These are phyloP conservation scores for Pseudogymnoascus destructans DNA, from an alignment of 2,329 filamentous ascomycete species.

Conservation along the genomic window DNA sequence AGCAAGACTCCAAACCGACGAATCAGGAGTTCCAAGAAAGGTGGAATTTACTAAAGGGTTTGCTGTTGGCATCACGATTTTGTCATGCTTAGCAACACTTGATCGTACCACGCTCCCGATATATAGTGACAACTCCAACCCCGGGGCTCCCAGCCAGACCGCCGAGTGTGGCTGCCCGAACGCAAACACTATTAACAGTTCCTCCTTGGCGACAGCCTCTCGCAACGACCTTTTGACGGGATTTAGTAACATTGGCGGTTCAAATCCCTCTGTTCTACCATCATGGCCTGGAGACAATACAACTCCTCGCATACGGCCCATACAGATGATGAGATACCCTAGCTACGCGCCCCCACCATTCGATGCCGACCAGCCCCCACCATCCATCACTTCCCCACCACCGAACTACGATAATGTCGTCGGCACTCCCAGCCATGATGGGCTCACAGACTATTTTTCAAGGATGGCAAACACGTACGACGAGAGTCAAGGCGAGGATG, in stretches of 20 bases:
- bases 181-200: slow-evolving; percentile 30
- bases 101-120: slow-evolving; percentile 57
- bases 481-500: slow-evolving; percentile 7
- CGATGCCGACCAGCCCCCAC: slow-evolving; percentile 54
- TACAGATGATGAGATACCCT: slow-evolving; percentile 54
- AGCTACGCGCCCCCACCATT: slow-evolving; percentile 61
- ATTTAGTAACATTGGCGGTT: slow-evolving; percentile 24
- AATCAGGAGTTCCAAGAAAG: slow-evolving; percentile 46
- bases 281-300: slow-evolving; percentile 24
- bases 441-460: slow-evolving; percentile 56
- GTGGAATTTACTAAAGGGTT: slow-evolving; percentile 37
- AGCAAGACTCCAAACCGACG: slow-evolving; percentile 50
- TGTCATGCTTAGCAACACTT: slow-evolving; percentile 59
- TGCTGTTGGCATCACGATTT: slow-evolving; percentile 44
- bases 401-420: slow-evolving; percentile 56
- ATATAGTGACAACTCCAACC: slow-evolving; percentile 43
- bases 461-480: slow-evolving; percentile 37
- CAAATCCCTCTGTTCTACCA: slow-evolving; percentile 30
- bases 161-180: slow-evolving; percentile 51
- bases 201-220: slow-evolving; percentile 6
- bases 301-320: slow-evolving; percentile 37
- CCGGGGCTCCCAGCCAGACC: slow-evolving; percentile 28
- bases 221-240: background rate
- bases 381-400: slow-evolving; percentile 54
- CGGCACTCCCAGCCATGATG: slow-evolving; percentile 37